A percentile compares a stretch with the other conserved stretches of the same genome.
Conservation (phyloP, 768 basidiomycete species). For the Macrocybe gigantea region DNA sequence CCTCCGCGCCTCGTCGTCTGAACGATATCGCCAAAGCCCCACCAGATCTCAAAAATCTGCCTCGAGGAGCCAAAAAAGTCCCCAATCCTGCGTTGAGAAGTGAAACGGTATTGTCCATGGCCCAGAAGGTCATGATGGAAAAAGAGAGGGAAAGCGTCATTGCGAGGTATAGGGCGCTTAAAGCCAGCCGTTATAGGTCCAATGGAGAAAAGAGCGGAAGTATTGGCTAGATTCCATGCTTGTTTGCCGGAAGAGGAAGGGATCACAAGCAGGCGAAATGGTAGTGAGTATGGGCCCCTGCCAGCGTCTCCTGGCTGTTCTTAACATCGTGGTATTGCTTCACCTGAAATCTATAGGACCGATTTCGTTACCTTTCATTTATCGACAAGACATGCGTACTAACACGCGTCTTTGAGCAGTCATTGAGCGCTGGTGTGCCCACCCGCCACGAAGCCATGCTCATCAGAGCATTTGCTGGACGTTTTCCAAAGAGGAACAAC, state of each 20-base stretch:
- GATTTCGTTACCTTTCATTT: too few relatives aligned
- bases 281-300: too few relatives aligned
- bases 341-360: too few relatives aligned
- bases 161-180: constrained; percentile 61
- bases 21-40: constrained; percentile 21
- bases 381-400: too few relatives aligned
- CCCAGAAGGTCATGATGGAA: constrained; percentile 74
- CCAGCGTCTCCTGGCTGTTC: too few relatives aligned
- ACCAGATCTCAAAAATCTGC: constrained; percentile 20
- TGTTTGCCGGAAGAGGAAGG: not conserved
- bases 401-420: too few relatives aligned
- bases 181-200: constrained; percentile 33
- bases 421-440: too few relatives aligned
- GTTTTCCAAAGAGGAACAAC: too few relatives aligned
- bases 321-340: too few relatives aligned
- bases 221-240: not conserved
- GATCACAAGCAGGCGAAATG: too few relatives aligned
- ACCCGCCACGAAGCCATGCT: too few relatives aligned
- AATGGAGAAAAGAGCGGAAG: constrained; percentile 12
- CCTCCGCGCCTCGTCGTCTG: constrained; percentile 51
- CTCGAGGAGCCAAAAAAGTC: constrained; percentile 5
- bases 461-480: too few relatives aligned
- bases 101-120: constrained; percentile 59
- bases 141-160: constrained; percentile 68
- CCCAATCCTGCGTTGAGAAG: constrained; percentile 12